Evolutionary conservation across 208 protist genomes (phyloP).

Genomic region (Naegleria lovaniensis): DNA sequence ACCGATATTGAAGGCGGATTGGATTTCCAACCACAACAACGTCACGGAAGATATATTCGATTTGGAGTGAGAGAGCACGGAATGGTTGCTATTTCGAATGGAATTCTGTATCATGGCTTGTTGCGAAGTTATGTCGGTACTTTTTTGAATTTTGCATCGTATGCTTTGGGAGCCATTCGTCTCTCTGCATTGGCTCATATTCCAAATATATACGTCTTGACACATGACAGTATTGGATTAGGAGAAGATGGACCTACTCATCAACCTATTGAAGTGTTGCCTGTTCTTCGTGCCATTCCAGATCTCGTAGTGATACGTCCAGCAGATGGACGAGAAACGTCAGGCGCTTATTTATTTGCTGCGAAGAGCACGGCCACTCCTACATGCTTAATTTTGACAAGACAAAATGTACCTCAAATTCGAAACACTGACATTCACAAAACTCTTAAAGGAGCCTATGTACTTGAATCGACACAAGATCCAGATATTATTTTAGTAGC

Average conservation of each 20-base stretch:
- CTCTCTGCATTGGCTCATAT: conserved; percentile 84
- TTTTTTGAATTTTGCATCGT: conserved; percentile 97
- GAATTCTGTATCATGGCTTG: conserved; percentile 83
- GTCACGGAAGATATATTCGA: conserved; percentile 77
- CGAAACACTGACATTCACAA: conserved; percentile 64
- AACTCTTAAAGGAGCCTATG: conserved; percentile 68
- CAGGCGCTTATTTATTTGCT: conserved; percentile 81
- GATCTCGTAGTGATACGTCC: conserved; percentile 90
- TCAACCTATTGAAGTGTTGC: conserved; percentile 90
- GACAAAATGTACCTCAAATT: conserved; percentile 81
- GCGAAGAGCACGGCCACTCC: conserved; percentile 59
- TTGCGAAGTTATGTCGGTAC: conserved; percentile 93
- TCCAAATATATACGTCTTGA: conserved; percentile 91
- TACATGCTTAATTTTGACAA: conserved; percentile 82
- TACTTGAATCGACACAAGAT: conserved; percentile 40
- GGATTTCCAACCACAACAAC: conserved; percentile 64
- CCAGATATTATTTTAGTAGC: conserved; percentile 84
- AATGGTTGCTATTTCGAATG: conserved; percentile 97
- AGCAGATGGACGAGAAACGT: conserved; percentile 90
- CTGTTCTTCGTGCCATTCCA: conserved; percentile 80
- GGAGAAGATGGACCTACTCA: conserved; percentile 99
- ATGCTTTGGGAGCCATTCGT: conserved; percentile 86
- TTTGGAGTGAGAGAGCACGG: conserved; percentile 99
- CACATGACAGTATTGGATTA: conserved; percentile 98
- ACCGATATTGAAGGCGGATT: conserved; percentile 79